These are phyloP conservation scores for Simmondsia chinensis DNA, from an alignment of 148 eudicot genomes.

Conservation along the genomic window DNA sequence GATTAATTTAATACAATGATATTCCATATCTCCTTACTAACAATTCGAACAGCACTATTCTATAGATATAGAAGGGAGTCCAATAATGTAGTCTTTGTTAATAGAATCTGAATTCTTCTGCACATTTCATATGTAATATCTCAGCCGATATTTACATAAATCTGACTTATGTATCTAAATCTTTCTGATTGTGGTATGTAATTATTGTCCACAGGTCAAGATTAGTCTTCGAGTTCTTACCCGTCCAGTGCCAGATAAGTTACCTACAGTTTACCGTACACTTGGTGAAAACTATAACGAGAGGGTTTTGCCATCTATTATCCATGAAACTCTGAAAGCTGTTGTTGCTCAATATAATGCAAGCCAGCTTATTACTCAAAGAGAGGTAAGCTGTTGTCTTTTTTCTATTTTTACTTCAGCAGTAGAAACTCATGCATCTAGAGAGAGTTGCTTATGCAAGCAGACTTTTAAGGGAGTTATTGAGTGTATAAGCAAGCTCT, in stretches of 20 bases:
- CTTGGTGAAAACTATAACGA: conserved; percentile 73
- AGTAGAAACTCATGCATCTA: background rate
- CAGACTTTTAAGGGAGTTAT: background rate
- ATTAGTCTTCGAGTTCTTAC: conserved; percentile 81
- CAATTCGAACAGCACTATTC: too few species aligned
- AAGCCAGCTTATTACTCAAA: conserved; percentile 76
- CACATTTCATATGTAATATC: too few species aligned
- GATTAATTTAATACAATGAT: too few species aligned
- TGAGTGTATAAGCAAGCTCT: too few species aligned
- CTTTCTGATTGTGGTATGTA: conserved; percentile 1
- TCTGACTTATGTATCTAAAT: too few species aligned
- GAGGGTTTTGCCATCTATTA: conserved; percentile 78
- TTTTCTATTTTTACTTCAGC: background rate
- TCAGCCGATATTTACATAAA: too few species aligned
- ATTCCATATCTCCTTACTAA: too few species aligned
- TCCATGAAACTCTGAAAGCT: conserved; percentile 77
- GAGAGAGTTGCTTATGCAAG: background rate
- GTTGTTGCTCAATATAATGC: conserved; percentile 89
- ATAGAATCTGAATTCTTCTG: too few species aligned
- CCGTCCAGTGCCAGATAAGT: conserved; percentile 47
- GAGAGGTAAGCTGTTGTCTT: conserved; percentile 41
- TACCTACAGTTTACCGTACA: conserved; percentile 67
- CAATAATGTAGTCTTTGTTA: too few species aligned
- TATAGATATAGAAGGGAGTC: too few species aligned
- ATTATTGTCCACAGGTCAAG: conserved; percentile 34